Percentiles rank a stretch among this genome's conserved stretches.
These are phyloP conservation scores for Tephrocybe sp. DNA, from an alignment of 768 basidiomycete genomes.

Conservation along the genomic window DNA sequence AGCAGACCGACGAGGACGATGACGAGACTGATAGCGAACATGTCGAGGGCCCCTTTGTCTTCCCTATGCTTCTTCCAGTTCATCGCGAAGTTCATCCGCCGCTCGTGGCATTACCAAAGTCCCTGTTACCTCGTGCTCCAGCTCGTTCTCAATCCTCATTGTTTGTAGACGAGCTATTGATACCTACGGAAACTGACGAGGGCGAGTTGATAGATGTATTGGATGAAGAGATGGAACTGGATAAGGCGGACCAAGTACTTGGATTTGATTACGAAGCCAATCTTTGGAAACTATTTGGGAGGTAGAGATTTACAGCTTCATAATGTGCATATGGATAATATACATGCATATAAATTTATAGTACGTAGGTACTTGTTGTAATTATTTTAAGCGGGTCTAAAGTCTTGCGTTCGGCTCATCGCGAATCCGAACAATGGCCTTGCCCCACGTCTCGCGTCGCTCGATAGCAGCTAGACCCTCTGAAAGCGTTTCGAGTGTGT, in stretches of 20 bases:
- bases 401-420: constrained; percentile 18
- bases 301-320: neutral
- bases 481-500: constrained; percentile 62
- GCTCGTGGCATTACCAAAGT: constrained; percentile 20
- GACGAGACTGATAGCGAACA: constrained; percentile 7
- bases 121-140: neutral
- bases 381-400: constrained; percentile 10
- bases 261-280: constrained; percentile 36
- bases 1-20: neutral
- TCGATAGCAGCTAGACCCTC: constrained; percentile 79
- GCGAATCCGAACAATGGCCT: constrained; percentile 69
- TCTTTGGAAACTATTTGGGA: constrained; percentile 36
- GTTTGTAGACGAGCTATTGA: constrained; percentile 12
- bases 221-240: constrained; percentile 40
- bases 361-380: neutral
- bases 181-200: constrained; percentile 26
- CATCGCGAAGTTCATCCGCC: constrained; percentile 25
- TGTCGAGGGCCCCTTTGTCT: constrained; percentile 8
- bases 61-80: constrained; percentile 19
- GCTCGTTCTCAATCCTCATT: neutral
- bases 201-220: constrained; percentile 34
- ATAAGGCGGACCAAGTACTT: constrained; percentile 32
- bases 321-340: neutral
- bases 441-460: constrained; percentile 89
- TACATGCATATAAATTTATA: neutral